Evolutionary conservation across 139 green algal genomes (phyloP), one percentile per base, ranked within the genome.

Genomic region (Tetratostichococcus sp.): DNA sequence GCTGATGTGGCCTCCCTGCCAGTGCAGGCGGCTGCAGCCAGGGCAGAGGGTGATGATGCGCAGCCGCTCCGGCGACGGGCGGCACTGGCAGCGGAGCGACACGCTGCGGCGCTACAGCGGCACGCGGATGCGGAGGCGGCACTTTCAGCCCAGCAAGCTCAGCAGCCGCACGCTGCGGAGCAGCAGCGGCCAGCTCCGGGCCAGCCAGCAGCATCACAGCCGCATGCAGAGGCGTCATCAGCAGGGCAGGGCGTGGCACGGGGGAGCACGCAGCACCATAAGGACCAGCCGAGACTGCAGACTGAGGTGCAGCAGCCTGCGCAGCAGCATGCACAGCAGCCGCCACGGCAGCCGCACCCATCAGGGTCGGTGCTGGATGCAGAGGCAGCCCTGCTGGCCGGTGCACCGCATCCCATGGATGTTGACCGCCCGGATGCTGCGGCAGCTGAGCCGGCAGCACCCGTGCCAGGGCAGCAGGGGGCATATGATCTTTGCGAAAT

Each of bases 1-100:
- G 39, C 39, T 50, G 8, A 50, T 50, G 8, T 21, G 11, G 39
- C 8, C 39, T 11, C 11, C 39, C 39, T 50, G n/a, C 2, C 25
- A 68, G 21, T 81, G 16, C 11, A 65, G 73, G 66, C 78, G 58
- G 68, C 65, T 35, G 67, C 77, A 50, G 65, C 30, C 22, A 69
- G 30, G 59, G 72, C 33, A 42, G 65, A n/a, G 42, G 65, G 67
- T n/a, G 70, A 35, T 70, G n/a, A 62, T 23, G 35, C 30, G 69
- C 39, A 35, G n/a, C 30, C 1, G 32, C 4, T 26, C 21, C 23
- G 2, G 8, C 0, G 59, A 50, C 1, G 28, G 71, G 70, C 62
- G 16, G 31, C 31, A 2, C n/a, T 31, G 35, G 73, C 43, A 4
- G 25, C 17, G 50, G 28, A 75, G 72, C 65, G 21, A 30, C 39